phyloP scores from a whole-genome alignment of 495 filamentous ascomycete genomes.

The Glutinoglossum americanum region DNA sequence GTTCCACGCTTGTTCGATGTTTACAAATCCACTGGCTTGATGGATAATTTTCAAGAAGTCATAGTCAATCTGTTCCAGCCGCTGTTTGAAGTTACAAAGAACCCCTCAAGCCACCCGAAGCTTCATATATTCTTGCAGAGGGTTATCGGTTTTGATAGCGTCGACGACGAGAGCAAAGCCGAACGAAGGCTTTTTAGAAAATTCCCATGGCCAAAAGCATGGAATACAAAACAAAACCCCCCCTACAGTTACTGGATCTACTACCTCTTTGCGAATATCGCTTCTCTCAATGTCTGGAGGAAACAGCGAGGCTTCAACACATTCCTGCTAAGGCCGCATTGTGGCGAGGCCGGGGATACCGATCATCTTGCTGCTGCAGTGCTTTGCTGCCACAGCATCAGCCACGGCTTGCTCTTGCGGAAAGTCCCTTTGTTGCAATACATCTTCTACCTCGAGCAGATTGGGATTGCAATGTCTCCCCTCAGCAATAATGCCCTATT shows the following conservation, averaged over 20 bases:
- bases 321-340: slow-evolving; percentile 81
- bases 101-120: slow-evolving; percentile 72
- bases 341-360: slow-evolving; percentile 89
- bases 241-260: slow-evolving; percentile 99
- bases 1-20: slow-evolving; percentile 88
- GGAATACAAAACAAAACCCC: slow-evolving; percentile 84
- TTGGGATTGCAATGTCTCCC: slow-evolving; percentile 96
- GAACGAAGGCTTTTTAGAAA: slow-evolving; percentile 83
- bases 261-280: slow-evolving; percentile 85
- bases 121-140: slow-evolving; percentile 87
- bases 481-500: slow-evolving; percentile 96
- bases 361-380: slow-evolving; percentile 87
- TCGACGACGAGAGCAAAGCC: slow-evolving; percentile 93
- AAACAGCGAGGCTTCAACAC: slow-evolving; percentile 89
- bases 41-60: slow-evolving; percentile 77
- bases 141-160: slow-evolving; percentile 90
- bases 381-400: slow-evolving; percentile 92
- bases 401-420: slow-evolving; percentile 75
- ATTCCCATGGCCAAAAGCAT: slow-evolving; percentile 72
- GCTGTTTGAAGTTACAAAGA: slow-evolving; percentile 79
- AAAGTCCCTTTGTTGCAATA: slow-evolving; percentile 93
- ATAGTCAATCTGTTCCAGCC: slow-evolving; percentile 85
- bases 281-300: slow-evolving; percentile 77
- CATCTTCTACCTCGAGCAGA: slow-evolving; percentile 92
- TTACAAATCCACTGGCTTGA: slow-evolving; percentile 70